Evolutionary conservation across 169 alveolate species (phyloP).

Genomic region (Cryptosporidium ubiquitum): DNA sequence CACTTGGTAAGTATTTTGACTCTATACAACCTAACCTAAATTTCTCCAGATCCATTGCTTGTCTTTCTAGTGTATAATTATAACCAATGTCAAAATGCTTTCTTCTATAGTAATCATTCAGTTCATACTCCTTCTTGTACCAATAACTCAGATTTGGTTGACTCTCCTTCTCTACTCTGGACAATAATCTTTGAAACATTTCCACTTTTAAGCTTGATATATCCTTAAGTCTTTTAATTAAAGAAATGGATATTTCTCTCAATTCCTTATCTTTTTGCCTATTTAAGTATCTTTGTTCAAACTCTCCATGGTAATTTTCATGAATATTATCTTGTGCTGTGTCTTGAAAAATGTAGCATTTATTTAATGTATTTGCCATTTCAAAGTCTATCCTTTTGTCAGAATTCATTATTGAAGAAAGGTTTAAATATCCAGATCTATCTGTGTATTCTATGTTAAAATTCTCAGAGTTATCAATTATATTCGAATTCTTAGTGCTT

Average conservation of each 20-base stretch:
- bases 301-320: not conserved
- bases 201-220: slow-evolving; percentile 17
- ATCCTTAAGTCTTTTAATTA: slow-evolving; percentile 11
- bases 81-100: slow-evolving; percentile 19
- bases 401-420: slow-evolving; percentile 5
- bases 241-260: slow-evolving; percentile 1
- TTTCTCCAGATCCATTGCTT: slow-evolving; percentile 43
- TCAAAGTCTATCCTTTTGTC: not conserved
- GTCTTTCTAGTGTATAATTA: slow-evolving; percentile 60
- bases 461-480: not conserved
- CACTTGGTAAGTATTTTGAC: slow-evolving; percentile 51
- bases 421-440: not conserved
- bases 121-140: slow-evolving; percentile 45
- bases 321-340: not conserved
- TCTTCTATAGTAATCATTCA: slow-evolving; percentile 34
- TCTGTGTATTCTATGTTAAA: not conserved
- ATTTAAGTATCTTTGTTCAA: slow-evolving; percentile 2
- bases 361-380: not conserved
- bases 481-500: not conserved
- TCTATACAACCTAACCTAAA: slow-evolving; percentile 58
- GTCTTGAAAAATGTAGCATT: not conserved
- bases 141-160: slow-evolving; percentile 28
- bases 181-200: slow-evolving; percentile 8
- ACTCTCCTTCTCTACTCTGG: slow-evolving; percentile 51
- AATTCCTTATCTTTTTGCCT: not conserved